Evolutionary conservation across 2,329 filamentous ascomycete genomes (phyloP), one percentile per base, ranked within the genome.

Genomic region (Penicillium sp.): DNA sequence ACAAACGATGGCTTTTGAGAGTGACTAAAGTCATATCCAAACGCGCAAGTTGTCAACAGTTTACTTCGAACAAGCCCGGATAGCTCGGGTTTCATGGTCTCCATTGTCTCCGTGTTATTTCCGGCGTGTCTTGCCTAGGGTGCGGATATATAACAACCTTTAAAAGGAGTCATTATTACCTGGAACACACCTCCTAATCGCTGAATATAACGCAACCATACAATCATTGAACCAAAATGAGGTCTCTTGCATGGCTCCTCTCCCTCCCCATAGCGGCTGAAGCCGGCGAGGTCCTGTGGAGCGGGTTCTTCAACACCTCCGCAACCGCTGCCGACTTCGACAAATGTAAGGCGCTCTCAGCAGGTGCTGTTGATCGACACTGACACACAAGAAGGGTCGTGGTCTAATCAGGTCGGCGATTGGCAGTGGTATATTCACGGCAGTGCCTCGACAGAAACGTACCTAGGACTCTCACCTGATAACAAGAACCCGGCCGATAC

Each of bases 371-470:
- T 10, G 10, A 20, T 11, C 10, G 2, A 34, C 31, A 16, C 45
- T 52, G 20, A 51, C 38, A 31, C 2, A 16, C 18, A 55, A n/a
- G 2, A 52, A 77, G 75, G 86, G 86, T 85, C 82, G 4, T 89
- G 83, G 82, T 79, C 79, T n/a, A 88, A 85, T 71, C 82, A 87
- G 72, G 83, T 88, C 65, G 85, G 85, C 1, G 81, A 85, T 0
- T 90, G 88, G 74, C 87, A 90, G 72, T 90, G 88, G 78, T 90
- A 90, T 76, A 89, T 89, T 69, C 88, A 90, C 75, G 88, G 88
- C 35, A 75, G 76, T 5, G 81, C 78, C 9, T 50, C 74, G 0
- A 70, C 69, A 0, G 18, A 50, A 0, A 75, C 82, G 64, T 89
- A 89, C 72, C 79, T 89, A 62, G 84, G 84, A 64, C 77, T 89